A percentile compares a stretch with the other conserved stretches of the same genome.
Conservation (phyloP, 441 rosid species). For the Pelargonium fulgidum region DNA sequence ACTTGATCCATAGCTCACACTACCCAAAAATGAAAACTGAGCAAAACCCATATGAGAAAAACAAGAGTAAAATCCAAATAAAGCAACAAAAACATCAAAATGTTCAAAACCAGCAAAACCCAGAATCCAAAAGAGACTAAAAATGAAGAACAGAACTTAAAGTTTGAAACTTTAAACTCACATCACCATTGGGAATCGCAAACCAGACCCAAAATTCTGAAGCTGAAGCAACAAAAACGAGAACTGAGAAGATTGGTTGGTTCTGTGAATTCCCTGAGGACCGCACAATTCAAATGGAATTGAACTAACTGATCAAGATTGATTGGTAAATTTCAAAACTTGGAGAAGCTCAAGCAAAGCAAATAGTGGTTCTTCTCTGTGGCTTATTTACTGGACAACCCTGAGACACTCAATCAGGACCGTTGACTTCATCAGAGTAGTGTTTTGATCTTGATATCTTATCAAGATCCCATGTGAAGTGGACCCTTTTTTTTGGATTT, state of each 20-base stretch:
- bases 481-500: no score
- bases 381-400: not conserved
- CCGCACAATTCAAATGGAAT: no score
- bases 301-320: no score
- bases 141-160: not conserved
- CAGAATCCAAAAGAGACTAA: not conserved
- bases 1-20: not conserved
- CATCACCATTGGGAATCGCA: not conserved
- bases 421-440: not conserved
- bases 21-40: not conserved
- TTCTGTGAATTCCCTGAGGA: not conserved
- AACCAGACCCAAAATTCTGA: not conserved
- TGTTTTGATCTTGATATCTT: no score
- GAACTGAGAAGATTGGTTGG: not conserved
- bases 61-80: not conserved
- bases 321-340: no score
- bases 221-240: not conserved
- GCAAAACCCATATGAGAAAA: not conserved
- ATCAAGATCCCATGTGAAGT: no score
- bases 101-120: not conserved
- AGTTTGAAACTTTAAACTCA: not conserved
- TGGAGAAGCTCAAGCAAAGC: not conserved
- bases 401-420: not conserved
- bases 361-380: not conserved
- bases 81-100: not conserved